Conservation (phyloP, 495 filamentous ascomycete species). For the Recurvomyces mirabilis region DNA sequence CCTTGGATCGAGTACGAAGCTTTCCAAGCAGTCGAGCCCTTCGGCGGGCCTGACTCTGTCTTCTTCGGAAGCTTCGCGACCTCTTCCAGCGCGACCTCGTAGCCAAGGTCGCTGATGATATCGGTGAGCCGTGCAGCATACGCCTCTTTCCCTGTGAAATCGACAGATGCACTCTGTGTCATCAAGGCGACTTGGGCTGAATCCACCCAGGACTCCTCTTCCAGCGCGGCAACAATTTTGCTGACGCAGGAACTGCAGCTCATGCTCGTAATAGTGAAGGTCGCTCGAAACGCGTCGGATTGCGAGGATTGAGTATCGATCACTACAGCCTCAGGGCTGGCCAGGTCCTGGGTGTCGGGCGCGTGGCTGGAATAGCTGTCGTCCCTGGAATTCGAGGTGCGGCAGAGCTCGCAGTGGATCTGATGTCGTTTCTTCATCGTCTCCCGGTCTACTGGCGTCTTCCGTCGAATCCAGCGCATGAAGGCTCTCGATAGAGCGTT, state of each 20-base stretch:
- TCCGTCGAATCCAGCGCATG: background rate
- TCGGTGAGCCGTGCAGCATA: constrained; percentile 32
- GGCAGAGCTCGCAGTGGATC: constrained; percentile 3
- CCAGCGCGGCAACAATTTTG: constrained; percentile 40
- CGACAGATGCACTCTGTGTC: constrained; percentile 44
- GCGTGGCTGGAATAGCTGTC: background rate
- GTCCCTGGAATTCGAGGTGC: too few species aligned
- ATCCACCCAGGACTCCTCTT: constrained; percentile 41
- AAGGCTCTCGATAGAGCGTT: background rate
- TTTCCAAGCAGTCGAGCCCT: constrained; percentile 18
- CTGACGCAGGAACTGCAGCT: constrained; percentile 52
- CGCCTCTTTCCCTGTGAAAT: constrained; percentile 35
- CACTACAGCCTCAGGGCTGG: background rate
- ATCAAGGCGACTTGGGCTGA: constrained; percentile 47
- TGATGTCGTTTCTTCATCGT: background rate
- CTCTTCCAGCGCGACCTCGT: constrained; percentile 41
- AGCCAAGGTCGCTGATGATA: constrained; percentile 45
- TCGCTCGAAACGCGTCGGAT: background rate
- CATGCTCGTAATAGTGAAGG: constrained; percentile 49
- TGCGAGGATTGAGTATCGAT: background rate
- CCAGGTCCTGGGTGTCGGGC: background rate
- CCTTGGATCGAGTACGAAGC: constrained; percentile 63
- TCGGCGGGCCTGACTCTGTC: background rate
- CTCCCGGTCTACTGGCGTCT: background rate
- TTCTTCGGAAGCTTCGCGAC: constrained; percentile 25